Evolutionary conservation across 1,284 basidiomycete genomes (phyloP), one percentile per base, ranked within the genome.

Genomic region (Schizophyllum amplum): DNA sequence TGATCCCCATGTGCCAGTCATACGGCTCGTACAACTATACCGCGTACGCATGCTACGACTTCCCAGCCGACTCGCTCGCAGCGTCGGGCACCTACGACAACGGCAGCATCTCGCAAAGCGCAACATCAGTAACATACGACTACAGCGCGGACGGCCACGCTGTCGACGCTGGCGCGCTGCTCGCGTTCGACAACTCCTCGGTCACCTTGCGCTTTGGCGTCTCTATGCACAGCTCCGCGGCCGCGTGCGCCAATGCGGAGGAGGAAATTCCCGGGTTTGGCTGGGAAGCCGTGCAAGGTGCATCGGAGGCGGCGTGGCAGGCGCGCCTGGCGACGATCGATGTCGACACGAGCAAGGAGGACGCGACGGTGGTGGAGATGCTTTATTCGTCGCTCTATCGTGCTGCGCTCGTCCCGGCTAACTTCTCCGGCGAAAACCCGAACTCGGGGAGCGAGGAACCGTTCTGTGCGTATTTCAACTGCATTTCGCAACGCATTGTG

Each of bases 331-430:
- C 66, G 11, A 69, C 74, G 48, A 68, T 81, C 15, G 56, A 64
- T 24, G 65, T 75, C 1, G 70, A 79, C 57, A 65, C 69, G 0
- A 58, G 57, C 4, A 64, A 56, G 5, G 76, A 78, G 62, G 69
- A 79, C 60, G 53, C 69, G n/a, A 74, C 69, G 4, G 68, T 79
- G 13, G 69, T 76, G 15, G 69, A 75, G 60, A 62, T 79, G 55
- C 63, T 79, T 1, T 79, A 79, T 60, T 78, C 77, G 49, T 78
- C 76, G 76, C 69, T 81, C 22, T 81, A 81, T 61, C 76, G 79
- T 42, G 69, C 74, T 0, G 75, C 75, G 24, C 68, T 81, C 24
- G 76, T 79, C 1, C 80, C 80, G 4, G 78, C 77, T 7, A 80
- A 81, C 58, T 61, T 79, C 56, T 80, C 80, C 0, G 69, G 65